These are phyloP conservation scores for Purpureocillium takamizusanense DNA, from an alignment of 2,329 filamentous ascomycete species.

Conservation along the genomic window DNA sequence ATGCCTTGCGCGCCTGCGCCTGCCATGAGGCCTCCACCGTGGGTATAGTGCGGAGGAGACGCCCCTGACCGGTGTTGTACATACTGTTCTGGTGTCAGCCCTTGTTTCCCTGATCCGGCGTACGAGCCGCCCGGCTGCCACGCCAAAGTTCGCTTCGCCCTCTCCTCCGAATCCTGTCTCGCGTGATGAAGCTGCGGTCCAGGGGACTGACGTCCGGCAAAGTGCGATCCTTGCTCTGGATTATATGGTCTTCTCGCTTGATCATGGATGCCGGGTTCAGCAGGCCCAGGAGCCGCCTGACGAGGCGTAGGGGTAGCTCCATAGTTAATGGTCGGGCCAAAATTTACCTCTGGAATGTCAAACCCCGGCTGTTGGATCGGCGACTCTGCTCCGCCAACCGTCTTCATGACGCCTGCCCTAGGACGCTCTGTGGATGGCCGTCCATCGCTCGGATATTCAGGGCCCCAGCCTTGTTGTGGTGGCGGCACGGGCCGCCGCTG, in stretches of 20 bases:
- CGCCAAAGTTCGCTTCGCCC: slow-evolving; percentile 54
- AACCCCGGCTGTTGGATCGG: slow-evolving; percentile 23
- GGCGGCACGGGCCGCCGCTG: slow-evolving; percentile 6
- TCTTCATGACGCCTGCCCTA: slow-evolving; percentile 71
- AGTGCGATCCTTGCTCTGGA: slow-evolving; percentile 14
- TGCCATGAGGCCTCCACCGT: slow-evolving; percentile 50
- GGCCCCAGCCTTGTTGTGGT: slow-evolving; percentile 35
- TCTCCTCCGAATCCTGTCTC: slow-evolving; percentile 41
- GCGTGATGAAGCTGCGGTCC: slow-evolving; percentile 23
- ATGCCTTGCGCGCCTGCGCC: slow-evolving; percentile 34
- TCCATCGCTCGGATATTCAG: slow-evolving; percentile 39
- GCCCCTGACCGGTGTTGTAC: slow-evolving; percentile 65
- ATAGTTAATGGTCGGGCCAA: slow-evolving; percentile 75
- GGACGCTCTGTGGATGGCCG: slow-evolving; percentile 52
- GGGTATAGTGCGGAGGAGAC: slow-evolving; percentile 45
- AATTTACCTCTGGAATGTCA: slow-evolving; percentile 68
- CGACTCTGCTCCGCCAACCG: slow-evolving; percentile 50
- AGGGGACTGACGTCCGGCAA: slow-evolving; percentile 12
- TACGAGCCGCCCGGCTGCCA: slow-evolving; percentile 68
- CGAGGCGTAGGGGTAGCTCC: slow-evolving; percentile 22
- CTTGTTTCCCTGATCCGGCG: slow-evolving; percentile 36
- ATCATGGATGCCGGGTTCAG: slow-evolving; percentile 7
- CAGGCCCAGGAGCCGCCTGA: slow-evolving; percentile 16
- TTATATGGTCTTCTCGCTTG: slow-evolving; percentile 21
- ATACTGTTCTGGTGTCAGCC: slow-evolving; percentile 69